Percentiles rank a stretch among this genome's conserved stretches.
Evolutionary conservation across 257 asterid species (phyloP).

Genomic region (Misopates orontium): DNA sequence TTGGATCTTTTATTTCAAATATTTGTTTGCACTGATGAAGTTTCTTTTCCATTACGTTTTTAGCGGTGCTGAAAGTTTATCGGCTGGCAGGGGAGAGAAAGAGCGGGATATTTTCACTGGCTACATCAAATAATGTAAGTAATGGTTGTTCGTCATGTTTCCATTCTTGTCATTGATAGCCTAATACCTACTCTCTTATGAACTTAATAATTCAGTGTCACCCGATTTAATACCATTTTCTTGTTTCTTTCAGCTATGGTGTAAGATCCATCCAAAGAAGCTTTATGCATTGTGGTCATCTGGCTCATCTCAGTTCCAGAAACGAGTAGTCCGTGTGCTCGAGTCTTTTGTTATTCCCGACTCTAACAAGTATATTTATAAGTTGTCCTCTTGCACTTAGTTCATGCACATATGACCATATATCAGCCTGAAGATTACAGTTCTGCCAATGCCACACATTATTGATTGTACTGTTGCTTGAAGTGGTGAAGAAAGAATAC

Average conservation of each 20-base stretch:
- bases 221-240: not conserved
- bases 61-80: constrained; percentile 16
- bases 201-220: not conserved
- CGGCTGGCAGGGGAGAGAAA: not conserved
- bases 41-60: not conserved
- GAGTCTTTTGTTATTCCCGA: not conserved
- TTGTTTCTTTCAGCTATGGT: constrained; percentile 5
- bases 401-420: not conserved
- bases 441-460: not conserved
- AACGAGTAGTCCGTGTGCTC: constrained; percentile 8
- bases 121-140: not conserved
- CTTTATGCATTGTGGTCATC: not conserved
- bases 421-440: not conserved
- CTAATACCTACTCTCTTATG: not conserved
- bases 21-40: not conserved
- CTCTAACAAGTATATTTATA: constrained; percentile 6
- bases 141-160: not conserved
- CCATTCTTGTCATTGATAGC: not conserved
- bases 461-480: too few relatives aligned
- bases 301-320: not conserved
- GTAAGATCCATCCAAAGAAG: not conserved
- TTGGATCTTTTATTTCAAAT: not conserved
- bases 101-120: not conserved
- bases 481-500: too few relatives aligned
- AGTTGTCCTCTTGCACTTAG: not conserved